These are phyloP conservation scores for Claviceps spartinae DNA, from an alignment of 2,329 filamentous ascomycete genomes.

Conservation along the genomic window DNA sequence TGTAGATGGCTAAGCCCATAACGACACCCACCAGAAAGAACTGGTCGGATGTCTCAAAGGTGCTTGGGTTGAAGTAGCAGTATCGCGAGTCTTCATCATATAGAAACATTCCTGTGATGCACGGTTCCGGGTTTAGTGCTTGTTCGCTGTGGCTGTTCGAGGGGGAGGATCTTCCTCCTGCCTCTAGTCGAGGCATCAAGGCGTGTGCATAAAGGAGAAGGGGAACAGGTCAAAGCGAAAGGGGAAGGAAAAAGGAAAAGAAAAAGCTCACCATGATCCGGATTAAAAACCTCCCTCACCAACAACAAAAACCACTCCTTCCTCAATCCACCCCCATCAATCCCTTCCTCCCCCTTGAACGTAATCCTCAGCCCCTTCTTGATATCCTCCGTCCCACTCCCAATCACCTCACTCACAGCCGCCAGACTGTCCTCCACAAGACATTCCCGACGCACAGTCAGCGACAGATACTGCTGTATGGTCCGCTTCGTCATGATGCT, in stretches of 20 bases:
- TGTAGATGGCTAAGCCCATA: conserved; percentile 83
- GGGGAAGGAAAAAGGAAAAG: background rate
- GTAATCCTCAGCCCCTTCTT: conserved; percentile 81
- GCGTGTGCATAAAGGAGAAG: background rate
- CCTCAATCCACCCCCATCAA: conserved; percentile 76
- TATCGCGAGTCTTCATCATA: conserved; percentile 85
- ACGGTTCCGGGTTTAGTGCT: too few species aligned
- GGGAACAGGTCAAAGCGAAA: background rate
- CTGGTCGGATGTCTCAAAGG: conserved; percentile 82
- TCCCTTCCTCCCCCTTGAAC: conserved; percentile 78
- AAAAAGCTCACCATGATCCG: conserved; percentile 57
- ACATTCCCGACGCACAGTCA: conserved; percentile 71
- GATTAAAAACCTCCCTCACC: conserved; percentile 80
- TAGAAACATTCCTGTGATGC: conserved; percentile 59
- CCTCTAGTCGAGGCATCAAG: too few species aligned
- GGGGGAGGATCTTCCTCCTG: too few species aligned
- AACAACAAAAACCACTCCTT: conserved; percentile 93
- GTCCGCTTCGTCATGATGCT: conserved; percentile 65
- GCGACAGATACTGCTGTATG: conserved; percentile 62
- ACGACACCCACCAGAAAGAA: conserved; percentile 84
- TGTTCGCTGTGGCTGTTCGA: too few species aligned
- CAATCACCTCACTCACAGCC: conserved; percentile 72
- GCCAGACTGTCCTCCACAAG: conserved; percentile 79
- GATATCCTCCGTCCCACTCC: conserved; percentile 67
- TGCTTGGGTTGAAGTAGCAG: conserved; percentile 87